Evolutionary conservation across 768 basidiomycete species (phyloP), one percentile per base, ranked within the genome.

Genomic region (Mycena capillaripes): DNA sequence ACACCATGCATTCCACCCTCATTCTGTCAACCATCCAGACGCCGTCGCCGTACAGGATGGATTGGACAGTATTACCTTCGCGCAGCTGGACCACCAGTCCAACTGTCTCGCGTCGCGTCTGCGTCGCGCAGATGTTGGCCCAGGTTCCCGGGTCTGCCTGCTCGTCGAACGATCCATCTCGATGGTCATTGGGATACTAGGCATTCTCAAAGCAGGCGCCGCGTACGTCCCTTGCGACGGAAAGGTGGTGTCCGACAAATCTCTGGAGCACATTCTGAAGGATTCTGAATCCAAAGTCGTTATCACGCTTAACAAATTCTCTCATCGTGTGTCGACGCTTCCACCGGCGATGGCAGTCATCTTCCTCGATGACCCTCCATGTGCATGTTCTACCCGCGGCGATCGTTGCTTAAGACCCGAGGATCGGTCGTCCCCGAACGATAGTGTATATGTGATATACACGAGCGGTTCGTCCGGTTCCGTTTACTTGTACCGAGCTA

Each of bases 151-250:
- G 9, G 87, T 91, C 40, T 89, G 88, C 71, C 80, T 91, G 46
- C 83, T 91, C 16, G 85, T 86, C 10, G 86, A 89, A 69, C 86
- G 90, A 29, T 89, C 87, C 23, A 87, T 91, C 44, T 75, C 81
- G 16, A 86, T 90, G 83, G 82, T 89, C 46, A 79, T 88, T 23
- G 89, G 86, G 8, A 88, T 91, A 56, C 77, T 91, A 21, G 88
- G 86, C 23, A 81, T 88, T 27, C 83, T 91, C 52, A 91, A 91
- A 75, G 86, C 89, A 12, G 90, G 89, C 7, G 89, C 85, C 19
- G 86, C 89, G 4, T 91, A 91, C 72, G 87, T 90, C 12, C 90
- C 90, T 8, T 79, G 90, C 36, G 90, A 91, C 75, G 90, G 88
- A 9, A 86, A 85, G 52, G 86, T 89, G 56, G 88, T 89, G 67